Percentiles rank a stretch among this genome's conserved stretches.
Conservation (phyloP, 805 yeast genomes). For the Candida andamanensis region DNA sequence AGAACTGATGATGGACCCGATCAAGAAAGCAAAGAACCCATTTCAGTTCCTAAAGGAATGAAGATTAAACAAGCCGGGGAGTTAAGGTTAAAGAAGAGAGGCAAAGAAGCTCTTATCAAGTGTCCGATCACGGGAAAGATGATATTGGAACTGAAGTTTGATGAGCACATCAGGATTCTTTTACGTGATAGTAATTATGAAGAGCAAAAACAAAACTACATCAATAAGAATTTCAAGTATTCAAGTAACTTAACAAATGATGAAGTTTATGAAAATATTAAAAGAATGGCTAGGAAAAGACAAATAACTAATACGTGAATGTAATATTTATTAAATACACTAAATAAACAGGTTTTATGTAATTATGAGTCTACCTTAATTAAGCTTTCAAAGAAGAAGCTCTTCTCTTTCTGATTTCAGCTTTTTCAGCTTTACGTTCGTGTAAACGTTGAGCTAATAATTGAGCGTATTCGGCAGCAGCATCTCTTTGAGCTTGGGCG, state of each 20-base stretch:
- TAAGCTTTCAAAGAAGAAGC: conserved; percentile 97
- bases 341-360: conserved; percentile 12
- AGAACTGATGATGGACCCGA: background rate
- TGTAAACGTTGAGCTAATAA: conserved; percentile 96
- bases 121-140: conserved; percentile 78
- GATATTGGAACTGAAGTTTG: conserved; percentile 67
- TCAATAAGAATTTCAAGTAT: conserved; percentile 47
- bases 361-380: conserved; percentile 11
- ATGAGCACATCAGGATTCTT: conserved; percentile 62
- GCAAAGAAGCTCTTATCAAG: conserved; percentile 37
- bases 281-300: conserved; percentile 36
- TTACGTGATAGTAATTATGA: conserved; percentile 75
- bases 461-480: conserved; percentile 99
- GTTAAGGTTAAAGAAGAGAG: conserved; percentile 42
- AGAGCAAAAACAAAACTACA: conserved; percentile 59
- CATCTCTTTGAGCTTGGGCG: conserved; percentile 99
- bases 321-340: conserved; percentile 19
- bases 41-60: conserved; percentile 42
- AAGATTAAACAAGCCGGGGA: conserved; percentile 71
- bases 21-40: background rate
- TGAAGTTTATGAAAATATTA: conserved; percentile 60
- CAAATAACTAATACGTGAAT: conserved; percentile 2
- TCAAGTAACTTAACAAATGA: conserved; percentile 47
- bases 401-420: conserved; percentile 99
- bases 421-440: conserved; percentile 97